Percentiles rank a stretch among this genome's conserved stretches.
These are phyloP conservation scores for Boletus sp. DNA, from an alignment of 768 basidiomycete species.

Conservation along the genomic window DNA sequence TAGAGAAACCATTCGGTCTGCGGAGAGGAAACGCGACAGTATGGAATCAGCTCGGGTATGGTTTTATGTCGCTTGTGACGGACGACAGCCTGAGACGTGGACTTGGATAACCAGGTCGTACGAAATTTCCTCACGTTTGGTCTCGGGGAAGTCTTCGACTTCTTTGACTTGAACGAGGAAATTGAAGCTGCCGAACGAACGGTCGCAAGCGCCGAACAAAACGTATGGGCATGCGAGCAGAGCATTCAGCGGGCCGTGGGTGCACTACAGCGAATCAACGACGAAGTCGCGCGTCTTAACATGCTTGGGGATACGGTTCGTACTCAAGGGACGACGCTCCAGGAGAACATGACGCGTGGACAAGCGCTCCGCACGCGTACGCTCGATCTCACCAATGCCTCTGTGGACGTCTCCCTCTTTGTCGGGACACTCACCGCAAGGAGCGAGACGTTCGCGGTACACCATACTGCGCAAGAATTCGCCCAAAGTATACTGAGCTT, in stretches of 20 bases:
- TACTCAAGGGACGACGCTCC: slow-evolving; percentile 3
- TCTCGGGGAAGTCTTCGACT: slow-evolving; percentile 13
- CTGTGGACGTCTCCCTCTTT: slow-evolving; percentile 15
- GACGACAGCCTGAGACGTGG: not conserved
- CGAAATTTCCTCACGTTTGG: slow-evolving; percentile 15
- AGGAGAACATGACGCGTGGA: slow-evolving; percentile 4
- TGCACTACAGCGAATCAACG: slow-evolving; percentile 1
- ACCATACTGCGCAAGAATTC: slow-evolving; percentile 11
- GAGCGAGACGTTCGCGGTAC: slow-evolving; percentile 11
- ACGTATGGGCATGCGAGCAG: not conserved
- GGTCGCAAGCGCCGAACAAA: slow-evolving; percentile 5
- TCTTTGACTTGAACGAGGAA: slow-evolving; percentile 17
- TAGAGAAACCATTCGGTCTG: slow-evolving; percentile 9
- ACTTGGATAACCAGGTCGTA: slow-evolving; percentile 1
- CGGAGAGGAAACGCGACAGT: slow-evolving; percentile 10
- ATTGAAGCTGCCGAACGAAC: slow-evolving; percentile 6
- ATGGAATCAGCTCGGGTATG: slow-evolving; percentile 15
- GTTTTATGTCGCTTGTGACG: not conserved
- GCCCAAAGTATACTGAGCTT: slow-evolving; percentile 7
- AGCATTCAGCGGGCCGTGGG: slow-evolving; percentile 7
- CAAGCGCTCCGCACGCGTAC: slow-evolving; percentile 11
- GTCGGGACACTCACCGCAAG: slow-evolving; percentile 11
- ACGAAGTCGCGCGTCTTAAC: slow-evolving; percentile 1
- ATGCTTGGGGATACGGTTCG: not conserved
- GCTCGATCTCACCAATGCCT: slow-evolving; percentile 14